These are phyloP conservation scores for Moniliophthora roreri DNA, from an alignment of 1,284 basidiomycete species.

Conservation along the genomic window DNA sequence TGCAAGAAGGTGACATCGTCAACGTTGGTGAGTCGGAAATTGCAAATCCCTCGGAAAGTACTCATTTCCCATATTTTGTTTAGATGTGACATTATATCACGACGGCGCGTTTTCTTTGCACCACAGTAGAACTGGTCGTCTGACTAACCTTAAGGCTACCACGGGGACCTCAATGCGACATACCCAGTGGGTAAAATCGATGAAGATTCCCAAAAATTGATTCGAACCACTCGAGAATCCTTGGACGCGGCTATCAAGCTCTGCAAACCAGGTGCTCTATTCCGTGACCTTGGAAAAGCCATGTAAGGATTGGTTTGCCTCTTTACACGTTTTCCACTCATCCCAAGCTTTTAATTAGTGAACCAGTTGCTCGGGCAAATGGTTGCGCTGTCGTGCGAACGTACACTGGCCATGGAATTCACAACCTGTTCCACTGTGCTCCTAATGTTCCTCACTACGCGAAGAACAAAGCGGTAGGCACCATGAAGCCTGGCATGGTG, in stretches of 20 bases:
- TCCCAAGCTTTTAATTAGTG: constrained; percentile 42
- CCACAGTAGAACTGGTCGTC: constrained; percentile 1
- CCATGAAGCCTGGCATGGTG: constrained; percentile 86
- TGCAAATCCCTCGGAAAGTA: not conserved
- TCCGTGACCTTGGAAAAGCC: constrained; percentile 79
- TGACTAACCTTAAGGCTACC: constrained; percentile 58
- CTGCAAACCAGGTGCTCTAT: constrained; percentile 88
- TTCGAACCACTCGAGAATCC: constrained; percentile 77
- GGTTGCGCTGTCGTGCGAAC: constrained; percentile 85
- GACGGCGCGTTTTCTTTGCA: constrained; percentile 46
- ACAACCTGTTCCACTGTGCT: constrained; percentile 76
- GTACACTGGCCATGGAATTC: constrained; percentile 92
- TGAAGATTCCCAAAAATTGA: constrained; percentile 79
- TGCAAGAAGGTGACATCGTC: constrained; percentile 90
- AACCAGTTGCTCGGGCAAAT: constrained; percentile 77
- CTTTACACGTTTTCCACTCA: constrained; percentile 5
- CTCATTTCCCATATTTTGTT: constrained; percentile 15
- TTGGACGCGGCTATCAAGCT: constrained; percentile 86
- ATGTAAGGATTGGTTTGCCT: constrained; percentile 55
- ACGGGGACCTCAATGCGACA: constrained; percentile 89
- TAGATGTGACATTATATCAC: constrained; percentile 68
- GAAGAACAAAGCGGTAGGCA: constrained; percentile 81
- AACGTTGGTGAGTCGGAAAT: constrained; percentile 68
- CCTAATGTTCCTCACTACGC: constrained; percentile 86
- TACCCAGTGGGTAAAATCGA: constrained; percentile 89